Evolutionary conservation across 768 basidiomycete species (phyloP), one percentile per base, ranked within the genome.

Genomic region (Calvatia gigantea): DNA sequence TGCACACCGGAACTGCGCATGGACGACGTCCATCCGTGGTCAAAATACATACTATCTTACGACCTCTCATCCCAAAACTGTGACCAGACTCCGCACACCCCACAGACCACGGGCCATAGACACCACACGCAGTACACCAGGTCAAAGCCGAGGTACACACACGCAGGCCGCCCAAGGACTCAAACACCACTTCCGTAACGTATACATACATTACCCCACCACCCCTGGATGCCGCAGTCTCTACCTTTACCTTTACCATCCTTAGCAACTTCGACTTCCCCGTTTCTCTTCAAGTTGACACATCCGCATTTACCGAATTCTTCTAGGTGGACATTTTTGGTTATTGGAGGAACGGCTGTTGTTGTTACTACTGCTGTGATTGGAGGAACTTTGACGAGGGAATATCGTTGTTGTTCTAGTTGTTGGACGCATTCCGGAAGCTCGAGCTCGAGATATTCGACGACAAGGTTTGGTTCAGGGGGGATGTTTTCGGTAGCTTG

Each of bases 301-400:
- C 33, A 21, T 0, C 47, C 21, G n/a, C 44, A 6, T 3, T 14
- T 28, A 46, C 25, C 6, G 29, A 39, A 37, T 27, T 19, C n/a
- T 25, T 19, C 38, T 38, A 27, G 27, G 50, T 51, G 38, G 50
- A 51, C 52, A 3, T 45, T 45, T 23, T 27, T 54, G 17, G 44
- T 45, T 37, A 35, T 54, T 37, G 43, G 52, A 33, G 52, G 52
- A 38, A 45, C 43, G 7, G 52, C 43, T 15, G 37, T 54, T 44
- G 52, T 42, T 45, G 43, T 33, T 33, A 37, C 46, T 45, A 33
- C 25, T 33, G 28, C 46, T 17, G 42, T 37, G 25, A 35, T 54
- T 29, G 52, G 52, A n/a, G 52, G 52, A 52, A 25, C 50, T 12
- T 29, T 25, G 25, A 25, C 32, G 15, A 19, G 41, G 41, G 41